Base-by-base conservation (phyloP, 2,329 filamentous ascomycete species). In the Botryotinia narcissicola region DNA sequence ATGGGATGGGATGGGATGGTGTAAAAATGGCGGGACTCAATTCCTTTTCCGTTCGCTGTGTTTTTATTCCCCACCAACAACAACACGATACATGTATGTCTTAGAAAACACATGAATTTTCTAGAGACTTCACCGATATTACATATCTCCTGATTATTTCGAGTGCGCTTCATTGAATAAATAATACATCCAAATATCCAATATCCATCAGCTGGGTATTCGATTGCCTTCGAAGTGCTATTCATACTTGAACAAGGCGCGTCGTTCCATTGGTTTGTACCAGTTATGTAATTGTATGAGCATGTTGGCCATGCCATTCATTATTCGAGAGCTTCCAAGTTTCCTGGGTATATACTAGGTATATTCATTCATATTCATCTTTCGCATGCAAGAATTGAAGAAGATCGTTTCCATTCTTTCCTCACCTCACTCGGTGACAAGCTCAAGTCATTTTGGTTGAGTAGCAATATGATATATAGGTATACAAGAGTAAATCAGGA, bases 41-140 rank as follows among this genome's bases (percentile, higher is more conserved):
- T 57, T 64, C 62, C 61, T 32, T 46, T 46, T 64, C 62, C 62
- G 40, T 42, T 63, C 29, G 25, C 16, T 40, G n/a, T 29, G 35
- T 29, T 68, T 68, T 40, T 68, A n/a, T 54, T 68, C 66, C 48
- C 66, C 66, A 42, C 35, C n/a, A 57, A 68, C 22, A 35, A 68
- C 66, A 68, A 68, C 66, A 68, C 66, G 29, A 68, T 68, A 57
- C 10, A 54, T 57, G 51, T 57, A 67, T 67, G 63, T 67, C 63
- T 67, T 51, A 67, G 44, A 67, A 46, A 32, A 54, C 46, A 54
- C 46, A 54, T 14, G 37, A 54, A 68, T 29, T 9, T 40, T 29
- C 61, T 40, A n/a, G 3, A n/a, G 64, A 37, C 64, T 68, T 54
- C 64, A 54, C 64, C 64, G 64, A 68, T 68, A 40, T 54, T 68